phyloP scores from a whole-genome alignment of 116 monocot species.

The Phalaenopsis hybrid region DNA sequence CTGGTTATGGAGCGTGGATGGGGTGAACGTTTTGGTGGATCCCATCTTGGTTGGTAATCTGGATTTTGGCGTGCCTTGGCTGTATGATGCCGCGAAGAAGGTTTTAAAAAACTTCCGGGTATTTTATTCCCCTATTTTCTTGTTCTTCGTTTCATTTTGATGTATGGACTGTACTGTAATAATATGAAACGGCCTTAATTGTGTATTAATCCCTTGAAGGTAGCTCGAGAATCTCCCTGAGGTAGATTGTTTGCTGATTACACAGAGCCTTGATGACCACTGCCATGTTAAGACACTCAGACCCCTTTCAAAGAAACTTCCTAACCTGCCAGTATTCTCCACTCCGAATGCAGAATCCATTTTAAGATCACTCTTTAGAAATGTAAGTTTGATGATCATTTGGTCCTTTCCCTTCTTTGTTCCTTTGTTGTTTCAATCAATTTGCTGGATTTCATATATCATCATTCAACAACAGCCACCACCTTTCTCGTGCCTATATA shows the following conservation, averaged over 20 bases:
- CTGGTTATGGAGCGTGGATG: conserved; percentile 81
- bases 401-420: not conserved
- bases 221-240: conserved; percentile 76
- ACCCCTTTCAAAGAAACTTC: conserved; percentile 57
- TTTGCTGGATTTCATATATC: not conserved
- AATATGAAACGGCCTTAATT: not conserved
- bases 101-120: conserved; percentile 52
- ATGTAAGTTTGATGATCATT: conserved; percentile 35
- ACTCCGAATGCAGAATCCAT: conserved; percentile 74
- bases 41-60: conserved; percentile 88
- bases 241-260: conserved; percentile 84
- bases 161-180: not conserved
- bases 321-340: conserved; percentile 56
- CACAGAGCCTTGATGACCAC: conserved; percentile 90
- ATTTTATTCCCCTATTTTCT: not conserved
- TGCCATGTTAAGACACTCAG: conserved; percentile 83
- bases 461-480: not conserved
- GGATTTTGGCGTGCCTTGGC: conserved; percentile 88
- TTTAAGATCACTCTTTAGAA: conserved; percentile 53
- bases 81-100: conserved; percentile 84
- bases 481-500: too few relatives aligned
- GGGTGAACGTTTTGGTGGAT: conserved; percentile 74
- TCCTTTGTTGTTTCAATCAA: not conserved
- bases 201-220: not conserved
- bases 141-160: not conserved